A percentile compares a stretch with the other conserved stretches of the same genome.
Evolutionary conservation across 495 filamentous ascomycete species (phyloP).

Genomic region (Cairneyella variabilis): DNA sequence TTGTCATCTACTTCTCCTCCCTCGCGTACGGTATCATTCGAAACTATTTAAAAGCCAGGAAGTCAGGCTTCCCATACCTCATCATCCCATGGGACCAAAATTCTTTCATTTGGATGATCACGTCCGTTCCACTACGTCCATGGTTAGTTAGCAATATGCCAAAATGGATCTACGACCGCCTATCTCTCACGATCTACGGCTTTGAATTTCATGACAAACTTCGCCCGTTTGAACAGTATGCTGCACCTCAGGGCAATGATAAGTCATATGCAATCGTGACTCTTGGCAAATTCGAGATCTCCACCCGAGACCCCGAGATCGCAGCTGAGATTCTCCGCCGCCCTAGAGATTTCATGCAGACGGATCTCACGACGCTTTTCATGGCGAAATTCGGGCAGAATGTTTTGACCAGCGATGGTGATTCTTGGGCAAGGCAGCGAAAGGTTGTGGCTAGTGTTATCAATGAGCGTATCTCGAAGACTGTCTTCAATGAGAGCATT

Average conservation of each 20-base stretch:
- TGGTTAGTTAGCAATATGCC: constrained; percentile 23
- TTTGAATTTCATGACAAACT: constrained; percentile 27
- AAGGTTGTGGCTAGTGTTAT: constrained; percentile 28
- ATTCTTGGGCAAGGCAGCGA: constrained; percentile 28
- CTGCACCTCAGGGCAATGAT: constrained; percentile 18
- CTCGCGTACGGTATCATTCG: constrained; percentile 23
- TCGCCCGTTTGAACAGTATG: constrained; percentile 21
- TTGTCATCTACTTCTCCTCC: constrained; percentile 22
- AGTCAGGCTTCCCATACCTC: constrained; percentile 24
- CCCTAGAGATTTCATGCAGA: constrained; percentile 25
- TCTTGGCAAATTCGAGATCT: constrained; percentile 25
- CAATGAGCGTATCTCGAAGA: constrained; percentile 30
- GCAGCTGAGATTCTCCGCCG: constrained; percentile 23
- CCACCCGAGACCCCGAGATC: constrained; percentile 25
- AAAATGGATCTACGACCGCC: constrained; percentile 20
- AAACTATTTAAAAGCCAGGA: constrained; percentile 23
- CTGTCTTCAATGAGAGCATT: constrained; percentile 27
- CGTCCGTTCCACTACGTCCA: constrained; percentile 17
- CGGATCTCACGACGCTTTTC: constrained; percentile 18
- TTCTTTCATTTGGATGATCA: constrained; percentile 22
- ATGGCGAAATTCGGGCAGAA: constrained; percentile 27
- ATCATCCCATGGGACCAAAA: constrained; percentile 27
- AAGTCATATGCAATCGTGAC: constrained; percentile 26
- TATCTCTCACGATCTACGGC: constrained; percentile 27
- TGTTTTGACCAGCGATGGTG: constrained; percentile 27